Evolutionary conservation across 2,329 filamentous ascomycete genomes (phyloP).

Genomic region (Cercospora zeina): DNA sequence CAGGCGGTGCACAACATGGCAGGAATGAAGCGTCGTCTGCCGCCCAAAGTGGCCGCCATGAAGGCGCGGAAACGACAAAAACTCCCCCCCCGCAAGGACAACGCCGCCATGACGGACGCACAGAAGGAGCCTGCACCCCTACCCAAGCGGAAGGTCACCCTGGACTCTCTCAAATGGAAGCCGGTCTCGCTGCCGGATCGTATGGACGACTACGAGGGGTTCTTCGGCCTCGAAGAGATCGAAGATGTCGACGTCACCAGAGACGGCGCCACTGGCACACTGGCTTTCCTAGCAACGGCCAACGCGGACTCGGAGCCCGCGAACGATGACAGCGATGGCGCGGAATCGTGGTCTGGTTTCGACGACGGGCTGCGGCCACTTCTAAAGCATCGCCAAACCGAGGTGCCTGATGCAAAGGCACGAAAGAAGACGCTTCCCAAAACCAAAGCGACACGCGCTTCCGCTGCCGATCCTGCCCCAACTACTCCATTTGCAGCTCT

Average conservation of each 20-base stretch:
- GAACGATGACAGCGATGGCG: slow-evolving; percentile 51
- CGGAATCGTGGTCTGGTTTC: slow-evolving; percentile 60
- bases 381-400: not conserved
- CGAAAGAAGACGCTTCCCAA: not conserved
- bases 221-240: slow-evolving; percentile 88
- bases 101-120: slow-evolving; percentile 13
- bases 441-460: slow-evolving; percentile 25
- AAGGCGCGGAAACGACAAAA: slow-evolving; percentile 49
- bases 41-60: slow-evolving; percentile 44
- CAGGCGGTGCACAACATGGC: slow-evolving; percentile 24
- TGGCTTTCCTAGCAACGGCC: slow-evolving; percentile 41
- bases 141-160: slow-evolving; percentile 23
- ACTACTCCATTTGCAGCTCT: slow-evolving; percentile 51
- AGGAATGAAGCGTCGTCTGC: slow-evolving; percentile 42
- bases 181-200: slow-evolving; percentile 70
- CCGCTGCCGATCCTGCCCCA: slow-evolving; percentile 31
- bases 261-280: slow-evolving; percentile 51
- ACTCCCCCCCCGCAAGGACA: slow-evolving; percentile 29
- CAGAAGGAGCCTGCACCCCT: slow-evolving; percentile 23
- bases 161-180: slow-evolving; percentile 57
- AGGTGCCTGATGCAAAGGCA: not conserved
- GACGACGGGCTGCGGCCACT: slow-evolving; percentile 42
- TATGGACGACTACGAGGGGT: slow-evolving; percentile 86
- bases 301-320: slow-evolving; percentile 14
- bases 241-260: slow-evolving; percentile 84